Conservation (phyloP, 1,139 yeast genomes). For the Hyphopichia pseudoburtonii region DNA sequence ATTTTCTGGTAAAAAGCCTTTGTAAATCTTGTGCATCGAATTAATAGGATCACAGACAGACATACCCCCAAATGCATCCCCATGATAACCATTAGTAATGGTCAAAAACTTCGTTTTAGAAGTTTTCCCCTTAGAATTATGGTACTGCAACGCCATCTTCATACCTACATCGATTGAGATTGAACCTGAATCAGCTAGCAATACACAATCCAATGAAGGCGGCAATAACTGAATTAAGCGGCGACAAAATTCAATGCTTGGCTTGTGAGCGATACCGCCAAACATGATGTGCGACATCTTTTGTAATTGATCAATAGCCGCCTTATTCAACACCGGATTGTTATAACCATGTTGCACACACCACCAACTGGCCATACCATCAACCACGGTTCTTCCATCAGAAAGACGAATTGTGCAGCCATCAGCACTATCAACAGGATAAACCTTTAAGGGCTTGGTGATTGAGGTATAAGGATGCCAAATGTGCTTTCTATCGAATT, state of each 20-base stretch:
- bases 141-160: conserved; percentile 12
- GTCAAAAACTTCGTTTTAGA: conserved; percentile 17
- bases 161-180: conserved; percentile 11
- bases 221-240: conserved; percentile 20
- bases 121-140: conserved; percentile 12
- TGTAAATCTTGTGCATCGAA: conserved; percentile 26
- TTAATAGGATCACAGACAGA: conserved; percentile 23
- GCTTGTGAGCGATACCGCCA: conserved; percentile 29
- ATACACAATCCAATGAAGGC: conserved; percentile 18
- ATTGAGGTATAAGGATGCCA: conserved; percentile 34
- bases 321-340: conserved; percentile 22
- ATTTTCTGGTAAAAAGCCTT: conserved; percentile 23
- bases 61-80: conserved; percentile 27
- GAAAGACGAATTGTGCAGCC: conserved; percentile 19
- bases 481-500: conserved; percentile 22
- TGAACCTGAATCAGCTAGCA: conserved; percentile 20
- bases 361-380: conserved; percentile 37
- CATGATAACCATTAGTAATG: conserved; percentile 22
- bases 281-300: conserved; percentile 30
- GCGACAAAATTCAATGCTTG: conserved; percentile 20
- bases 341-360: conserved; percentile 31
- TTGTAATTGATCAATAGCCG: conserved; percentile 17
- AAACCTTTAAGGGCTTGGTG: conserved; percentile 21
- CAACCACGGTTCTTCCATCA: conserved; percentile 17
- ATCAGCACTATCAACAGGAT: conserved; percentile 21